Base-by-base conservation (phyloP, 2,329 filamentous ascomycete species). In the Ramichloridium luteum region DNA sequence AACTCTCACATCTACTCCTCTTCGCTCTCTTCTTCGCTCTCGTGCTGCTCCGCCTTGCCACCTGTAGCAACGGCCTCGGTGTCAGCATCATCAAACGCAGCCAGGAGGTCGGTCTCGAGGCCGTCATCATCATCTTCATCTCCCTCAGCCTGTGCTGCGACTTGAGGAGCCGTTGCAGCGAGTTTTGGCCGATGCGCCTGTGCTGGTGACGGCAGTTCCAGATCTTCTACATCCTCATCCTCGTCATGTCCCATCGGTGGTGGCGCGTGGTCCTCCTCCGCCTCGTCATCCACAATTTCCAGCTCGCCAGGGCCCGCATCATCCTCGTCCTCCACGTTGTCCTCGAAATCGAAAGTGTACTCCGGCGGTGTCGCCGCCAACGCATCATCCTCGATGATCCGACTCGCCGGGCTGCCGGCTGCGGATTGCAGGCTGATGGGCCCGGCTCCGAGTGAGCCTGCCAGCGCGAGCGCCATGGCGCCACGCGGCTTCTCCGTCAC, bases 341-440 rank as follows among this genome's bases (percentile, higher is more conserved):
- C 41, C 13, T 40, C 41, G n/a, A 50, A 40, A 12, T 49, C 48
- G 16, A 55, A 49, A 9, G 53, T 50, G 26, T 49, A 49, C 25
- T 38, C 38, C 14, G 43, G 36, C 11, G 36, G 37, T 9, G 38
- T 33, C 25, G 38, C 35, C 10, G 47, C 47, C 14, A 43, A 45
- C 12, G 35, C n/a, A 10, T 14, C 15, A 12, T 32, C n/a, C 13
- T 32, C 31, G 3, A 34, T 41, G 18, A 42, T 29, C 11, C 30
- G 30, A 15, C 28, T 33, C 10, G 43, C 48, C 22, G 44, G 50
- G 35, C 36, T 60, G 35, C 51, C 61, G 5, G 60, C 59, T 1
- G 59, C 61, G 37, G 56, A 60, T 11, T 55, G 56, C 22, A 64
- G 49, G 11, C 53, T 58, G 27, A 63, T 62, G 2, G 61, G 62